These are phyloP conservation scores for Arxiozyma slooffiae DNA, from an alignment of 1,139 yeast species.

Conservation along the genomic window DNA sequence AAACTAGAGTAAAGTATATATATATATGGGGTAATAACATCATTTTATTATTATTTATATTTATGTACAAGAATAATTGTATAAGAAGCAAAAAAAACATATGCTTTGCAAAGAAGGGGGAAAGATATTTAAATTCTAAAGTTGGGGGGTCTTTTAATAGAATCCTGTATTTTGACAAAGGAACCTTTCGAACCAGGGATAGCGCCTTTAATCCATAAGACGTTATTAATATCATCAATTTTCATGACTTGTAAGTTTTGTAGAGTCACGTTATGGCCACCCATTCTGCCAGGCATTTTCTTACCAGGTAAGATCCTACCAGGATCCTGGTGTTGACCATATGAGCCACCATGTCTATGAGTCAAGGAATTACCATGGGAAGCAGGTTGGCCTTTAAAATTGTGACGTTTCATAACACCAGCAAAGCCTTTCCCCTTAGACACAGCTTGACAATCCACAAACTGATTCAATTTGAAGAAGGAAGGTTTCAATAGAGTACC, in stretches of 20 bases:
- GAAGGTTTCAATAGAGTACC: slow-evolving; percentile 79
- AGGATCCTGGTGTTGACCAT: slow-evolving; percentile 90
- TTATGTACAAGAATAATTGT: background rate
- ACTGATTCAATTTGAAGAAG: slow-evolving; percentile 74
- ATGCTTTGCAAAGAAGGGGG: too few species aligned
- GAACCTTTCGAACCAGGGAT: slow-evolving; percentile 84
- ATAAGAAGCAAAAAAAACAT: too few species aligned
- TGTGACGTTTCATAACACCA: slow-evolving; percentile 96
- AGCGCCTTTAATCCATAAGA: slow-evolving; percentile 76
- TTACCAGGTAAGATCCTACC: slow-evolving; percentile 95
- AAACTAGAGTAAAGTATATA: background rate
- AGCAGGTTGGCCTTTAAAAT: slow-evolving; percentile 84
- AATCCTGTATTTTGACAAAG: slow-evolving; percentile 68
- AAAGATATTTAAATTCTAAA: too few species aligned
- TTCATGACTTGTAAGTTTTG: slow-evolving; percentile 70
- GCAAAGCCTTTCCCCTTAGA: slow-evolving; percentile 97
- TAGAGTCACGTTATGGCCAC: slow-evolving; percentile 62
- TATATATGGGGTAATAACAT: background rate
- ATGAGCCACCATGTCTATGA: slow-evolving; percentile 95
- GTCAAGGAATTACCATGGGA: slow-evolving; percentile 93
- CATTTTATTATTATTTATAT: too few species aligned
- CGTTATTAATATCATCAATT: slow-evolving; percentile 71
- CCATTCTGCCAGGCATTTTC: slow-evolving; percentile 98
- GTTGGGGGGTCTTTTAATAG: slow-evolving; percentile 46
- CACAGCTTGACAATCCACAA: slow-evolving; percentile 66